phyloP scores from a whole-genome alignment of 257 asterid genomes.

The Vinca minor region DNA sequence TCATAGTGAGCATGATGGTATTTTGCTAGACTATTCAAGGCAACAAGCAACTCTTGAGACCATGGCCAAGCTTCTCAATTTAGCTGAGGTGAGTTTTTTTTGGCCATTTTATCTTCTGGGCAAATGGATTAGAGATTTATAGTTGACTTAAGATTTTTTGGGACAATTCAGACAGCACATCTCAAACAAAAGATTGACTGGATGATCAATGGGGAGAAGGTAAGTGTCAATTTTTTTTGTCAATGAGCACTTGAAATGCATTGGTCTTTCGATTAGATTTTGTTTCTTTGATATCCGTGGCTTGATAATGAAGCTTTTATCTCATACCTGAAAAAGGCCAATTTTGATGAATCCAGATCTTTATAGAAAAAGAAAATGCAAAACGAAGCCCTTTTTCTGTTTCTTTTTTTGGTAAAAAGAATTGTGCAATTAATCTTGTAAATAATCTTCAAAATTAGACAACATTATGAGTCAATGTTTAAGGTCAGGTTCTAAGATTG shows the following conservation, averaged over 20 bases:
- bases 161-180: slow-evolving; percentile 59
- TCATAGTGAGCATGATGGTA: slow-evolving; percentile 69
- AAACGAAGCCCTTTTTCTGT: background rate
- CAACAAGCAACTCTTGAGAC: slow-evolving; percentile 74
- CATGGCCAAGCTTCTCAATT: slow-evolving; percentile 46
- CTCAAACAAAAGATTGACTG: slow-evolving; percentile 70
- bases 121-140: background rate
- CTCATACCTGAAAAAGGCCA: background rate
- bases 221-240: slow-evolving; percentile 29
- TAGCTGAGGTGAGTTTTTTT: slow-evolving; percentile 66
- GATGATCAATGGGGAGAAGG: slow-evolving; percentile 90
- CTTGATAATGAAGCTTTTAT: background rate
- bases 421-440: background rate
- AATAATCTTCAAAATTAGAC: background rate
- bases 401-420: background rate
- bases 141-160: slow-evolving; percentile 18
- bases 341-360: background rate
- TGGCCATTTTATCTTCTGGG: slow-evolving; percentile 6
- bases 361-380: background rate
- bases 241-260: background rate
- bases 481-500: slow-evolving; percentile 9
- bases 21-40: slow-evolving; percentile 80
- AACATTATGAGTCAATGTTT: background rate
- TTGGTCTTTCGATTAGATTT: background rate
- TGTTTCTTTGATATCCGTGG: background rate